These are phyloP conservation scores for Albatrellus ellisii DNA, from an alignment of 768 basidiomycete genomes.

Conservation along the genomic window DNA sequence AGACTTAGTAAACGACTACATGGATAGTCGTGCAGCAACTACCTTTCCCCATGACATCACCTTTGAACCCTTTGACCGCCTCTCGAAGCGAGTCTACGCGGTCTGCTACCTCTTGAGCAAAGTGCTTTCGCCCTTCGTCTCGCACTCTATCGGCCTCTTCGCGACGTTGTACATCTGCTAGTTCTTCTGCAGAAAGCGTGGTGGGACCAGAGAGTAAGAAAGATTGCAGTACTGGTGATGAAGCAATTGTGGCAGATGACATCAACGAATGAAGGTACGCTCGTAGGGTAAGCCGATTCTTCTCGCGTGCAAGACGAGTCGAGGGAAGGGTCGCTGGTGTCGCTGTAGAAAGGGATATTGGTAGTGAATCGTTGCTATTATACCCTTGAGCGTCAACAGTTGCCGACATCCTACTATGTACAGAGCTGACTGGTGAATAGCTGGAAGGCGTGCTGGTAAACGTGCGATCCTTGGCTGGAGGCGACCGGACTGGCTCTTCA, in stretches of 20 bases:
- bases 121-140: slow-evolving; percentile 78
- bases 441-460: slow-evolving; percentile 37
- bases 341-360: slow-evolving; percentile 5
- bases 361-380: slow-evolving; percentile 16
- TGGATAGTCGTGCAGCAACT: not conserved
- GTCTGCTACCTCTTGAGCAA: slow-evolving; percentile 75
- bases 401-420: not conserved
- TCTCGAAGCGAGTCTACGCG: slow-evolving; percentile 80
- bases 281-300: slow-evolving; percentile 88
- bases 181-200: slow-evolving; percentile 51
- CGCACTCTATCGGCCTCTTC: slow-evolving; percentile 83
- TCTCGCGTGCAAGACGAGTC: slow-evolving; percentile 66
- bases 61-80: slow-evolving; percentile 79
- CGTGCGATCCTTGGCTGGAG: slow-evolving; percentile 83
- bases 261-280: slow-evolving; percentile 83
- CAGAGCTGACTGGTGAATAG: slow-evolving; percentile 19
- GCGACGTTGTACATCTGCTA: slow-evolving; percentile 61
- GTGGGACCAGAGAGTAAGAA: slow-evolving; percentile 78
- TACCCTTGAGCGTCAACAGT: too few species aligned
- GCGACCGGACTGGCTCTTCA: slow-evolving; percentile 63
- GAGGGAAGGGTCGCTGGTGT: slow-evolving; percentile 7
- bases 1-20: slow-evolving; percentile 3
- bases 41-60: slow-evolving; percentile 87
- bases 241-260: slow-evolving; percentile 55
- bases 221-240: slow-evolving; percentile 73